Evolutionary conservation across 306 rosid genomes (phyloP), one percentile per base, ranked within the genome.

Genomic region (Medicago lupulina): DNA sequence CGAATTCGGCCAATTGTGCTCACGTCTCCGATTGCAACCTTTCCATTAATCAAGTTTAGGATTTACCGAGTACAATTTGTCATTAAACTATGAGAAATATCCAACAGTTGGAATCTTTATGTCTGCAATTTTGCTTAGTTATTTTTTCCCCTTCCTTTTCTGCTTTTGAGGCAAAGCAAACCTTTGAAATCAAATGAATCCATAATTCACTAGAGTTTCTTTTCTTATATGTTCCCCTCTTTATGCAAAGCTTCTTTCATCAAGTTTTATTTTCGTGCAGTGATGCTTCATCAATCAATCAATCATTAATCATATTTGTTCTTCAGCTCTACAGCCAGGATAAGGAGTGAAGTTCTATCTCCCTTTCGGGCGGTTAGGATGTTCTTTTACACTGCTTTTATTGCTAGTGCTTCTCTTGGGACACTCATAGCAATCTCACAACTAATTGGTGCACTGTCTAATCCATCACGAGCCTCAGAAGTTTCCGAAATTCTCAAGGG

Each of bases 301-400:
- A 86, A 64, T 67, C 77, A 85, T 85, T 82, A 82, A 81, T 85
- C 80, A 18, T 82, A 69, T 61, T 86, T 75, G 81, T 82, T 66
- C 82, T 89, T 88, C 82, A 92, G 98, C 79, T 92, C 98, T 82
- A 74, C 93, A 5, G 89, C 97, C 83, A 90, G 36, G 89, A 90
- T 95, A 76, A 85, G 98, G 70, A 89, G 91, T 74, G 90, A 89
- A 77, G 97, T 93, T 60, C 93, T 93, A 36, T 84, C 97, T 51
- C 96, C 93, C 28, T 89, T 91, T 82, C 96, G 94, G 44, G 75
- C 96, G 0, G 91, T 91, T 81, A 87, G 98, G 83, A 93, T 89
- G 97, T 93, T 93, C 88, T 89, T 89, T 81, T 91, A 86, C 59
- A 50, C 86, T 17, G 92, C 90, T 66, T 87, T 87, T 46, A 67